Base-by-base conservation (phyloP, 805 yeast species). In the Wickerhamia fluorescens region DNA sequence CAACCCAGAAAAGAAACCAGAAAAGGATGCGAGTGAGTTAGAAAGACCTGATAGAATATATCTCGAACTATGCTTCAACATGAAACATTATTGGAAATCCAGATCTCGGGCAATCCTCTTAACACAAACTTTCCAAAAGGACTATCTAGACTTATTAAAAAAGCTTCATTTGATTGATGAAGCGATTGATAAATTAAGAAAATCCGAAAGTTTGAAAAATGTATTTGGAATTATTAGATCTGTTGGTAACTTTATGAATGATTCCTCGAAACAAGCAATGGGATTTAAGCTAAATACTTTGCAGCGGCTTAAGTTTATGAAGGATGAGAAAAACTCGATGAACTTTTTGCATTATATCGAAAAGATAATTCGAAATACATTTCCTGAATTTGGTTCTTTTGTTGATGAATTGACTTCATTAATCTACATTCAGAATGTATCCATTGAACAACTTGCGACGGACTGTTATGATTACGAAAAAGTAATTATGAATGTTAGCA, bases 241-340 rank as follows among this genome's bases (percentile, higher is more conserved):
- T 4, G 92, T 92, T 28, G 99, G 98, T 35, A 92, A 92, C 53
- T 89, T 78, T 52, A 92, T 92, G 98, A 92, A 94, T 51, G 95
- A 87, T 45, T 64, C 75, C n/a, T 67, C 85, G 2, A 88, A 87
- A 44, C 95, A 87, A 51, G 97, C 96, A 1, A 71, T 73, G 40
- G 99, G 99, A 3, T 94, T 94, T 67, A 81, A 82, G 45, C 62
- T 92, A 35, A 79, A 84, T 25, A 84, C 96, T n/a, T 66, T 92
- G 30, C 96, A 87, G 47, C 65, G 97, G 42, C 67, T 92, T 34
- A 84, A 81, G 18, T 87, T 94, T 42, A 78, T 94, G 58, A 92
- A 92, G 50, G 96, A 89, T 55, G 86, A 81, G 16, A 72, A 77
- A 35, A 88, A 89, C 50, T 73, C 86, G 5, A 77, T 82, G 78